Conservation (phyloP, 148 eudicot species). For the Camellia granthamiana region DNA sequence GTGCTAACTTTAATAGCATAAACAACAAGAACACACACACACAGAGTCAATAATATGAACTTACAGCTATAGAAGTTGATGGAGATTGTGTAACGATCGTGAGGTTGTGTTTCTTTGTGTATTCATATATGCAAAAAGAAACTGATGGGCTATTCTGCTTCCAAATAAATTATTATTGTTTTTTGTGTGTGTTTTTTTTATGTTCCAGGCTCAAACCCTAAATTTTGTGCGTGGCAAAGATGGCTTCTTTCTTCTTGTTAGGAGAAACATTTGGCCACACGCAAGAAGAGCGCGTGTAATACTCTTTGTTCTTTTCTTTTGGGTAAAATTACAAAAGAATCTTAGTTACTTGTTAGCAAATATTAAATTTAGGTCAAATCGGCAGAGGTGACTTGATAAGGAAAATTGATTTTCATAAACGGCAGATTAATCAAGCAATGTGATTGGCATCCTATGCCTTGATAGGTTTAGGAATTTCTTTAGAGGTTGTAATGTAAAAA, state of each 20-base stretch:
- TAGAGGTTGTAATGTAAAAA: no score
- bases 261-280: neutral
- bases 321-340: no score
- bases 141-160: neutral
- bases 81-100: constrained; percentile 12
- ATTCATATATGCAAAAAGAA: neutral
- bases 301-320: no score
- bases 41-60: constrained; percentile 14
- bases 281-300: neutral
- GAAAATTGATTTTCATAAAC: no score
- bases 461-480: no score
- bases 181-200: no score
- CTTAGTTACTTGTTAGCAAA: no score
- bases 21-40: neutral
- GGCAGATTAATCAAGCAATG: no score
- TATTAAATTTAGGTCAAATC: no score
- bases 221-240: neutral
- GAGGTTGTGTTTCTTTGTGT: neutral
- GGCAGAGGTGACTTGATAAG: no score
- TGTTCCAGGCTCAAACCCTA: neutral
- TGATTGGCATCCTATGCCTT: no score
- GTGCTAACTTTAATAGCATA: neutral
- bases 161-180: neutral
- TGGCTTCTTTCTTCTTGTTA: neutral
- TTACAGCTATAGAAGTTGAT: constrained; percentile 18